Conservation (phyloP, 257 asterid species). For the Catharanthus roseus region DNA sequence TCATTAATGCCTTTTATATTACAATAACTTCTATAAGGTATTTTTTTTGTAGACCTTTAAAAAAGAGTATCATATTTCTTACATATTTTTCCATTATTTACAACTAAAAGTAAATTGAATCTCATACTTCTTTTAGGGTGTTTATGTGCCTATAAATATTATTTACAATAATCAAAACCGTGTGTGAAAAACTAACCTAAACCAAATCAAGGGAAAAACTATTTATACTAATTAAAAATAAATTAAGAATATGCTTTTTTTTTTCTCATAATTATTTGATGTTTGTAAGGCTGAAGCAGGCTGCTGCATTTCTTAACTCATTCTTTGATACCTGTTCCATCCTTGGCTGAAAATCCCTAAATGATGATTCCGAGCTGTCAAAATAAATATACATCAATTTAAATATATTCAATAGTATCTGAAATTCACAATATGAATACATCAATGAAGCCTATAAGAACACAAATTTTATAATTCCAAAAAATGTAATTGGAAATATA, state of each 20-base stretch:
- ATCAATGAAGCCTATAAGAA: too few relatives aligned
- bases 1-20: neutral
- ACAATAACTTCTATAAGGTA: too few relatives aligned
- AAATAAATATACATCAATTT: neutral
- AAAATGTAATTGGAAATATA: too few relatives aligned
- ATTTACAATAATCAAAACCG: neutral
- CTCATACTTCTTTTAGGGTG: neutral
- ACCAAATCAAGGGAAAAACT: neutral
- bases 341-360: slow-evolving; percentile 14
- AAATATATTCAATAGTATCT: too few relatives aligned
- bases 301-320: slow-evolving; percentile 43
- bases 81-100: neutral
- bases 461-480: too few relatives aligned
- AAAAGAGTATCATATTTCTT: neutral
- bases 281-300: slow-evolving; percentile 36
- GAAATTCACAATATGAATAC: too few relatives aligned
- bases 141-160: neutral
- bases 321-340: slow-evolving; percentile 15
- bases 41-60: neutral
- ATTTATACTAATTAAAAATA: neutral
- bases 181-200: neutral
- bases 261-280: slow-evolving; percentile 8
- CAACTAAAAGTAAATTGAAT: neutral
- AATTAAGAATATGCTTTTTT: neutral
- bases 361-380: slow-evolving; percentile 35